A percentile compares a stretch with the other conserved stretches of the same genome.
These are phyloP conservation scores for Aureobasidium subglaciale DNA, from an alignment of 2,329 filamentous ascomycete species.

Conservation along the genomic window DNA sequence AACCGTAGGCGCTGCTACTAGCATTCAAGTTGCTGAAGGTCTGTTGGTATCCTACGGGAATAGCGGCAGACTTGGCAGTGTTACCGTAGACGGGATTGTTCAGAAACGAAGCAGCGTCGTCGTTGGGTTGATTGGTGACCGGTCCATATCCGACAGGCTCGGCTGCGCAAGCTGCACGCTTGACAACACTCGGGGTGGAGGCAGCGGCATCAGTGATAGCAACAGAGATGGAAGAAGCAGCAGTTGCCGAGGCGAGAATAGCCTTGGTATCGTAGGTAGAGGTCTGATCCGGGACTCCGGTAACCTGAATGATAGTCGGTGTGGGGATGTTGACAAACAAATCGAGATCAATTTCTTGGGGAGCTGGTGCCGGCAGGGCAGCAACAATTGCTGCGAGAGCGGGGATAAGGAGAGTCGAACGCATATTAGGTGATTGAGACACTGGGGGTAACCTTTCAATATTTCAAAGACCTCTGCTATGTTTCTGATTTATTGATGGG, in stretches of 20 bases:
- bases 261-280: constrained; percentile 19
- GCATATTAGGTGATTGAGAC: not conserved
- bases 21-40: constrained; percentile 19
- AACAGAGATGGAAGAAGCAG: constrained; percentile 18
- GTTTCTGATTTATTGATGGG: not conserved
- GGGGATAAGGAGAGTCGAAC: not conserved
- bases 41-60: constrained; percentile 18
- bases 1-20: constrained; percentile 17
- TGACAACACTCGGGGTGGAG: not conserved
- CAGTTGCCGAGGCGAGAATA: constrained; percentile 18
- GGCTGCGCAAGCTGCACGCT: not conserved
- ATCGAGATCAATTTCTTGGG: constrained; percentile 12
- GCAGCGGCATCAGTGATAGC: constrained; percentile 15
- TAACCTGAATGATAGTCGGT: constrained; percentile 15
- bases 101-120: constrained; percentile 28
- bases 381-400: not conserved
- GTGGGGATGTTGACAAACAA: not conserved
- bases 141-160: not conserved
- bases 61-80: constrained; percentile 17
- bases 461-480: not conserved
- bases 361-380: not conserved
- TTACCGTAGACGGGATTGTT: constrained; percentile 16
- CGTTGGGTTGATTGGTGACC: constrained; percentile 16
- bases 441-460: not conserved
- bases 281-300: constrained; percentile 17